Base-by-base conservation (phyloP, 306 rosid genomes). In the Echinosophora koreensis region DNA sequence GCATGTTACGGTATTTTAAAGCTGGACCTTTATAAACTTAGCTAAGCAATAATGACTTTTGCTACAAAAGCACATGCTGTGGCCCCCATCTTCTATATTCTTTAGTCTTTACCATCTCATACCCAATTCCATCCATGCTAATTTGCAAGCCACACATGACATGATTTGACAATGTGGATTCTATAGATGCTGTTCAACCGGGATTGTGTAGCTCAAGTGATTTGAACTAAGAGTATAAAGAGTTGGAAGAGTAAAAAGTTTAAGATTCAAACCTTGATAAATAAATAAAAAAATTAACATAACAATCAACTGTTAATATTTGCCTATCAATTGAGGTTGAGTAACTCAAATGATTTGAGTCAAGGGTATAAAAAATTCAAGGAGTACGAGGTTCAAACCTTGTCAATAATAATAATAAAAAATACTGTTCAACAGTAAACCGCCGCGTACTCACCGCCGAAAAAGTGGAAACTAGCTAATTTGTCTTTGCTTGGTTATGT, bases 11-110 rank as follows among this genome's bases (percentile, higher is more conserved):
- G 78, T 16, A 34, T 18, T 72, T 73, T 76, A 35, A 30, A 50
- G 51, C 71, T 13, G 70, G 51, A 71, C 6, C 66, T 57, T 69
- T 32, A 55, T 38, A 13, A 17, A 35, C 3, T 38, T 28, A 4
- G 2, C 4, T 16, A 47, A 67, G 52, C 14, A 17, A 41, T 7
- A 38, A 64, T 35, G 76, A 79, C 73, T 83, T 83, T 75, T 8
- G 73, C 27, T 11, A 57, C 34, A 62, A 75, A 75, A 8, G 69
- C 90, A 86, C 91, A 84, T 87, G 93, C 14, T 8, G 64, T 37
- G 82, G 84, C 80, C 28, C 55, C 88, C 56, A 61, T 46, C 44
- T 39, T 27, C 54, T 18, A 14, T 5, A 18, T n/a, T 14, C 42
- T 49, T 49, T 49, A 49, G 22, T 22, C 11, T 16, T 8, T 41